Conservation (phyloP, 2,329 filamentous ascomycete genomes). For the Penicillium corylophilum region DNA sequence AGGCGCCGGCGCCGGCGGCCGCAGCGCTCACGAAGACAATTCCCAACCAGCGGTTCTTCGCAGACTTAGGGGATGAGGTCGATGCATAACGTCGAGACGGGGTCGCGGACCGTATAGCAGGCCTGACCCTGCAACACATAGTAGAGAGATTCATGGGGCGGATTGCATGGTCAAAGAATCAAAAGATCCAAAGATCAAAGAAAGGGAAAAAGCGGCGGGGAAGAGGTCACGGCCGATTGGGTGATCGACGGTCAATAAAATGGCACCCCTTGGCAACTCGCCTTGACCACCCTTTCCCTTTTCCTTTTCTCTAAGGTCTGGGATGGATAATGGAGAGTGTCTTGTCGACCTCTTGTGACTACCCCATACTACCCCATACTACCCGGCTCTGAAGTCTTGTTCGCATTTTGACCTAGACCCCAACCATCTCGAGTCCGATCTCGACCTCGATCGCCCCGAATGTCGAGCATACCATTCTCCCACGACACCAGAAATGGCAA, state of each 20-base stretch:
- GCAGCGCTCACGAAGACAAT: constrained; percentile 33
- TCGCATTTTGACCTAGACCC: background rate
- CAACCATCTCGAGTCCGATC: background rate
- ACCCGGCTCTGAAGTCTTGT: constrained; percentile 2
- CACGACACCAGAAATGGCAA: constrained; percentile 30
- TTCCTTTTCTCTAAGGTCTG: background rate
- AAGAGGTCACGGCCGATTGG: constrained; percentile 21
- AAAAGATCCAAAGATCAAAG: background rate
- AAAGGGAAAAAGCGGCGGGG: constrained; percentile 14
- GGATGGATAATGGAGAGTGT: constrained; percentile 15
- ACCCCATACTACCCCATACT: constrained; percentile 1
- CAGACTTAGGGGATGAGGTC: constrained; percentile 9
- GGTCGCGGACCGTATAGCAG: constrained; percentile 9
- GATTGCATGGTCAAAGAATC: constrained; percentile 5
- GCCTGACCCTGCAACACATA: constrained; percentile 12
- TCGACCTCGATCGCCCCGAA: constrained; percentile 14
- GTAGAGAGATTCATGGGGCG: constrained; percentile 17
- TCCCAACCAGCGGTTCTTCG: constrained; percentile 33
- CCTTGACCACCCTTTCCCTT: constrained; percentile 1
- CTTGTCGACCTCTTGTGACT: constrained; percentile 3
- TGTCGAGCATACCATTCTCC: constrained; percentile 35
- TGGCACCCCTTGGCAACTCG: constrained; percentile 16
- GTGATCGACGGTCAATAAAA: constrained; percentile 17
- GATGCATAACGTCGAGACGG: constrained; percentile 24
- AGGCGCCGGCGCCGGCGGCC: constrained; percentile 39